These are phyloP conservation scores for Xylaria arbuscula DNA, from an alignment of 2,329 filamentous ascomycete genomes.

Conservation along the genomic window DNA sequence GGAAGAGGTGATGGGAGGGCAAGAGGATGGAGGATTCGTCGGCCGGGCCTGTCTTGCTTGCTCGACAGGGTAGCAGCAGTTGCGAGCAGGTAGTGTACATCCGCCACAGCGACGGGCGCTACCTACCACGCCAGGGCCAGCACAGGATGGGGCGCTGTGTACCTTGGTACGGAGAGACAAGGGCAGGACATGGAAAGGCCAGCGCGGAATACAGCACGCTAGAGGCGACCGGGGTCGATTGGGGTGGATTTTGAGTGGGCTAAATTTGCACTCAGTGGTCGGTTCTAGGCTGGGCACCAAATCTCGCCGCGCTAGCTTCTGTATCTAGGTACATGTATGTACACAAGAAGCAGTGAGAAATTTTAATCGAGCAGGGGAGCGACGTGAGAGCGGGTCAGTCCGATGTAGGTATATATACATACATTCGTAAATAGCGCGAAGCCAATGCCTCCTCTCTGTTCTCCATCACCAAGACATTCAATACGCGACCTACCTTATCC, in stretches of 20 bases:
- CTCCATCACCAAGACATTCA: background rate
- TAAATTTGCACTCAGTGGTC: conserved; percentile 36
- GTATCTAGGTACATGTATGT: background rate
- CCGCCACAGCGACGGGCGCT: conserved; percentile 24
- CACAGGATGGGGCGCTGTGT: conserved; percentile 27
- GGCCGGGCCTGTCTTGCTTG: conserved; percentile 22
- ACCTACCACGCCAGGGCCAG: conserved; percentile 24
- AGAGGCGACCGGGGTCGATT: conserved; percentile 21
- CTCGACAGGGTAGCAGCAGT: conserved; percentile 29
- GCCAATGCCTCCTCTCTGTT: conserved; percentile 1
- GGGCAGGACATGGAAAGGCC: conserved; percentile 32
- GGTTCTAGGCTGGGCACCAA: conserved; percentile 25
- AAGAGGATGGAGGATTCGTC: conserved; percentile 36
- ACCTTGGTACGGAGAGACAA: conserved; percentile 29
- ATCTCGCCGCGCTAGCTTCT: conserved; percentile 27
- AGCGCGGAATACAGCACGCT: conserved; percentile 35
- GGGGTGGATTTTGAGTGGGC: conserved; percentile 29
- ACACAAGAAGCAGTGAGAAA: conserved; percentile 31
- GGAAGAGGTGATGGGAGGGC: conserved; percentile 40
- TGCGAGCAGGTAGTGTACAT: conserved; percentile 21
- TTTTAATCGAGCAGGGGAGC: conserved; percentile 20
- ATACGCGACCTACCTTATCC: conserved; percentile 15
- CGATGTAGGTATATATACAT: conserved; percentile 13
- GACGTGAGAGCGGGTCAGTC: conserved; percentile 22
- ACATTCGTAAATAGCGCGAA: conserved; percentile 14